Evolutionary conservation across 106 monocot species (phyloP).

Genomic region (Dactylorhiza incarnata): DNA sequence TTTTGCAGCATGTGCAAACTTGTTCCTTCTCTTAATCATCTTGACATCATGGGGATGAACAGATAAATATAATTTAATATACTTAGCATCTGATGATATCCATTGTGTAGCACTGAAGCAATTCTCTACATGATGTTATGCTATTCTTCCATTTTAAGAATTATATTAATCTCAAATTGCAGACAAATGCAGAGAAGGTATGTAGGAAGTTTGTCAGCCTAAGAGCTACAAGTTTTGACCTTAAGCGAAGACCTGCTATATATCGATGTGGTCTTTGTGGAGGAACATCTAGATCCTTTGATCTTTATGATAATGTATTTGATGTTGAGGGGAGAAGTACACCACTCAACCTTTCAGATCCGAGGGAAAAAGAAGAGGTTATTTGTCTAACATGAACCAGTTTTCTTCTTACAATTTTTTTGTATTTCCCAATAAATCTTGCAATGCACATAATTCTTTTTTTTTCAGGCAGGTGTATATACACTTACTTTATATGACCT

Average conservation of each 20-base stretch:
- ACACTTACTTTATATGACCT: not conserved
- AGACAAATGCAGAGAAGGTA: conserved; percentile 62
- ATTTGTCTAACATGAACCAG: not conserved
- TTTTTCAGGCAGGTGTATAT: not conserved
- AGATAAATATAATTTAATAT: not conserved
- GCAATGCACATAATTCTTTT: not conserved
- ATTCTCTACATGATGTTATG: not conserved
- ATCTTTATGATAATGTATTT: conserved; percentile 34
- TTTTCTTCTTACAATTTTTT: not conserved
- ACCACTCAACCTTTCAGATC: conserved; percentile 7
- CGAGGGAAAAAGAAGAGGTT: conserved; percentile 41
- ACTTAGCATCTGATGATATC: not conserved
- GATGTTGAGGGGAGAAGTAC: conserved; percentile 25
- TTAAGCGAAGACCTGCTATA: conserved; percentile 14
- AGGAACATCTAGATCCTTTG: conserved; percentile 43
- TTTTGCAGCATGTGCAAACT: not conserved
- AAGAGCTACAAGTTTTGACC: conserved; percentile 16
- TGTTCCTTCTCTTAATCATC: not conserved
- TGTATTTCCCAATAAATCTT: not conserved
- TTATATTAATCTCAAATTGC: conserved; percentile 7
- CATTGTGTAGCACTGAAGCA: not conserved
- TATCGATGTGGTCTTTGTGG: conserved; percentile 80
- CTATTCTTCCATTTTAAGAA: not conserved
- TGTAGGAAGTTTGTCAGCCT: conserved; percentile 53
- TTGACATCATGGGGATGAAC: conserved; percentile 1